These are phyloP conservation scores for Vanrija humicola DNA, from an alignment of 1,284 basidiomycete genomes.

Conservation along the genomic window DNA sequence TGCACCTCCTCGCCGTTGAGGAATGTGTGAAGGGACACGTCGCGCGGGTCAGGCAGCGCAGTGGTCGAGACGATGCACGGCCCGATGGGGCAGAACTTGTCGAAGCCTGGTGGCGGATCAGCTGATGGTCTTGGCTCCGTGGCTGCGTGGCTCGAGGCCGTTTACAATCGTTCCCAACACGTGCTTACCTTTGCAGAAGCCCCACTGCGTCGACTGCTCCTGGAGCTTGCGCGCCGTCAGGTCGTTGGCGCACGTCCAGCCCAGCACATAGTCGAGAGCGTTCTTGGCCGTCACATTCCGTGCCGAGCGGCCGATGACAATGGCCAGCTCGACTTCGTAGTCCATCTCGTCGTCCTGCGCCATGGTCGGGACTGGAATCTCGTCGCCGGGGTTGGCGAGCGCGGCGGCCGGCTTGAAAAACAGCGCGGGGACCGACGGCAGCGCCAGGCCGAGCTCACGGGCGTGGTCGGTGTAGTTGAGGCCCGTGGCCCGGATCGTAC, in stretches of 20 bases:
- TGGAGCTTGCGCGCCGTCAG: conserved; percentile 78
- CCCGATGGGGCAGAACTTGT: conserved; percentile 58
- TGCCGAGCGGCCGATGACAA: conserved; percentile 75
- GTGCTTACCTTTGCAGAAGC: conserved; percentile 69
- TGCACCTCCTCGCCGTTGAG: conserved; percentile 69
- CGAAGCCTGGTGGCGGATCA: conserved; percentile 22
- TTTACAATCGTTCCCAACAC: neutral
- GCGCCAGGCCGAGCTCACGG: conserved; percentile 14
- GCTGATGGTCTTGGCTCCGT: neutral
- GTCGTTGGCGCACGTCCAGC: conserved; percentile 74
- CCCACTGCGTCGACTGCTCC: conserved; percentile 63
- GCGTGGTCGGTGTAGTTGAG: conserved; percentile 36
- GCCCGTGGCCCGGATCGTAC: conserved; percentile 34
- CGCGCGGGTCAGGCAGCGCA: conserved; percentile 66
- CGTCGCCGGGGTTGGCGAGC: conserved; percentile 65
- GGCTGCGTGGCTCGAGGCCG: too few species aligned
- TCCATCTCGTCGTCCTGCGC: conserved; percentile 71
- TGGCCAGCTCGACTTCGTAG: conserved; percentile 81
- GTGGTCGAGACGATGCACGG: conserved; percentile 68
- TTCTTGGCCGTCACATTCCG: conserved; percentile 71
- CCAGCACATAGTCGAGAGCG: conserved; percentile 75
- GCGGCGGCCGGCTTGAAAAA: conserved; percentile 75
- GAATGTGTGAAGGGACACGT: conserved; percentile 60
- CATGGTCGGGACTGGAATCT: conserved; percentile 63
- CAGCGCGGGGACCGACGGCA: conserved; percentile 61